Base-by-base conservation (phyloP, 1,284 basidiomycete species). In the Cystobasidium slooffiae region DNA sequence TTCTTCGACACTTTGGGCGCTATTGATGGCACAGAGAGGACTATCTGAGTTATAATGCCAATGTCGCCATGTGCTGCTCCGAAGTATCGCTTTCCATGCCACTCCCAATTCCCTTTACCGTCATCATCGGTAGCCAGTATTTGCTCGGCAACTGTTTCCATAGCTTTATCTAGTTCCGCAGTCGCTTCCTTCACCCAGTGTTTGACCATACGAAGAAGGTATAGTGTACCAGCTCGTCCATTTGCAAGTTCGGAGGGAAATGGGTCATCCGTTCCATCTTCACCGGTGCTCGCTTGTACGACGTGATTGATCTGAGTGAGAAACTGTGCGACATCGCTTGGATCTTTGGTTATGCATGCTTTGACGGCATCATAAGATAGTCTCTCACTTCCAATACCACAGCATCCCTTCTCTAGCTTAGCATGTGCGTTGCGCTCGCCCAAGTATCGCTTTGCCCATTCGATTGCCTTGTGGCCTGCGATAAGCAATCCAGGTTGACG, bases 31-130 rank as follows among this genome's bases (percentile, higher is more conserved):
- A 53, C 24, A 20, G 52, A 53, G 10, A 53, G 20, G 10, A 20
- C 52, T 24, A 53, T 10, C 52, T 53, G 52, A 24, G 52, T 53
- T n/a, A 53, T 53, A 22, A 53, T 53, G 9, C 52, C 52, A 22
- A 53, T 53, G 6, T 53, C 52, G 24, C 52, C 52, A 24, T 53
- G 52, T 18, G 52, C 52, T 18, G 52, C 52, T 10, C 52, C 52
- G n/a, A 53, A 53, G 52, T 53, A 53, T 53, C 52, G n/a, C n/a
- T 53, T 53, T 53, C 52, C 52, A 24, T 53, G 52, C 52, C 52
- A 53, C 24, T n/a, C 16, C 52, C 52, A 53, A 6, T 53, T 16
- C 3, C 52, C 52, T 18, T 53, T 20, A 10, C 52, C 52, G 20
- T 53, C 52, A 53, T 53, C 20, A 22, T 53, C 52, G n/a, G 52